Base-by-base conservation (phyloP, 768 basidiomycete genomes). In the Tulasnella calospora region DNA sequence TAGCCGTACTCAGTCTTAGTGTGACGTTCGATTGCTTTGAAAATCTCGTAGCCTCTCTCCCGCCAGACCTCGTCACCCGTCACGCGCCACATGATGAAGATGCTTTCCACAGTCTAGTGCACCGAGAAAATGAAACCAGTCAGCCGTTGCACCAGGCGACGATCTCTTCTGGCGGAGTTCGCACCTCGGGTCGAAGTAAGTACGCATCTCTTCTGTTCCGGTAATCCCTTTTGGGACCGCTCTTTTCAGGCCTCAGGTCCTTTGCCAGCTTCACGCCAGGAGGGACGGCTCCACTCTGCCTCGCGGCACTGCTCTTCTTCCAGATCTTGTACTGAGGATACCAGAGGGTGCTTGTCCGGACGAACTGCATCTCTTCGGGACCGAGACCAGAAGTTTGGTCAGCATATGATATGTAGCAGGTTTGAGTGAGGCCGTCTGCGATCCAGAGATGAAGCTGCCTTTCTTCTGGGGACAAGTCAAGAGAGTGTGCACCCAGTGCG, bases 61-160 rank as follows among this genome's bases (percentile, higher is more conserved):
- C 93, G 87, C 93, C 93, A 94, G 78, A 86, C 88, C 36, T 82
- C 82, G 80, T 94, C 88, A 0, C 91, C 89, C 2, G 93, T 94
- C 12, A 88, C 87, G 57, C 88, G 88, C 90, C 91, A 94, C 78
- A 94, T 83, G 19, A 93, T 81, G 82, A 90, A 93, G 74, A 94
- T 83, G 17, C 90, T 91, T 82, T 94, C 93, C 3, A 94, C 81
- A 9, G 93, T 89, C 92, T 94, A 81, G 27, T 23, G 30, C 38
- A 33, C 15, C 33, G 73, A 40, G 15, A 46, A 44, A 36, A 71
- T 19, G 73, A 21, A 21, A 40, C 36, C 44, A 40, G 73, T 47
- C 23, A 35, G 38, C n/a, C 41, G 13, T 8, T n/a, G 46, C n/a
- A 21, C 40, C 40, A 10, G 4, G 27, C 38, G 46, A 41, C 5